Conservation (phyloP, 495 filamentous ascomycete species). For the Aspergillus nanangensis region DNA sequence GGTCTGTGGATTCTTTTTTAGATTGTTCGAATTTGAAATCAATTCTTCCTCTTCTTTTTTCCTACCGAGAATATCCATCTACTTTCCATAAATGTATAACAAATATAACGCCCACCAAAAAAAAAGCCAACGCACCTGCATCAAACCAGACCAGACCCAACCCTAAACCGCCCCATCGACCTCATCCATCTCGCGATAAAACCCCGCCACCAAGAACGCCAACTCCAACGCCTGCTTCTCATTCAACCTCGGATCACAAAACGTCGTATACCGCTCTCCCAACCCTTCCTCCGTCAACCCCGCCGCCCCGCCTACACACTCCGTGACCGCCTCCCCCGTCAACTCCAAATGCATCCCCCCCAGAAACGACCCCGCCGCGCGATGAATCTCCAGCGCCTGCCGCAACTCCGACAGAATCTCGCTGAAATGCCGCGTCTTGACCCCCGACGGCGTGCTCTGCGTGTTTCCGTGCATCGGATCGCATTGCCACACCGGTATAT, state of each 20-base stretch:
- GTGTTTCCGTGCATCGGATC: constrained; percentile 94
- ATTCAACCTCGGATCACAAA: constrained; percentile 92
- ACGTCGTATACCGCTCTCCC: constrained; percentile 82
- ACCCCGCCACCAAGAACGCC: constrained; percentile 88
- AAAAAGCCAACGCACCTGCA: not conserved
- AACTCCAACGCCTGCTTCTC: constrained; percentile 97
- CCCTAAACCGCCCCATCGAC: constrained; percentile 4
- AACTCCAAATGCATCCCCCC: constrained; percentile 94
- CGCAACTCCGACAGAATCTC: constrained; percentile 82
- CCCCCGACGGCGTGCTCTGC: constrained; percentile 55
- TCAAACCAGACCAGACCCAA: not conserved
- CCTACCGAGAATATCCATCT: too few relatives aligned
- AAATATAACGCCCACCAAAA: too few relatives aligned
- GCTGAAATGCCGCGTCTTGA: constrained; percentile 87
- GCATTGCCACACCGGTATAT: constrained; percentile 92
- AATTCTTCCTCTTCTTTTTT: too few relatives aligned
- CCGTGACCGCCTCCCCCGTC: constrained; percentile 93
- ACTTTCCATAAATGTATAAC: too few relatives aligned
- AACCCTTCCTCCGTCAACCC: constrained; percentile 84
- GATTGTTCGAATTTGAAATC: too few relatives aligned
- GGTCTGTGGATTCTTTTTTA: too few relatives aligned
- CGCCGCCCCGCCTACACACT: constrained; percentile 89
- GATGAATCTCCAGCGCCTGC: constrained; percentile 76
- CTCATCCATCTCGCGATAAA: constrained; percentile 54
- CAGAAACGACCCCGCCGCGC: constrained; percentile 73